Evolutionary conservation across 306 rosid genomes (phyloP), one percentile per base, ranked within the genome.

Genomic region (Begonia loranthoides): DNA sequence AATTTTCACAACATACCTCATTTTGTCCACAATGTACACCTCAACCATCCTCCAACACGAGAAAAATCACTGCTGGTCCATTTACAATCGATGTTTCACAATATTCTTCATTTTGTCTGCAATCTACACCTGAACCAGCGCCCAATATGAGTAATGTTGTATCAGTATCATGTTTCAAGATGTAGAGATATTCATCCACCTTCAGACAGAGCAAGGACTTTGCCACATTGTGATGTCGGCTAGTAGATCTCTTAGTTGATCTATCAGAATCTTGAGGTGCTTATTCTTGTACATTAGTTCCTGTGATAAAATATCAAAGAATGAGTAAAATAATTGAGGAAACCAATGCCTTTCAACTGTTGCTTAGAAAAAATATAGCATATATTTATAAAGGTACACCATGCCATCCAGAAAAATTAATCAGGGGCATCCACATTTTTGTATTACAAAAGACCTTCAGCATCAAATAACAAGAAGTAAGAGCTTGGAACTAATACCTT

Each of bases 201-300:
- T 40, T 83, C 71, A 80, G 52, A 79, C 58, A 3, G 86, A 72
- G 56, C 74, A 76, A 50, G 95, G 95, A 67, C 99, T 90, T 68
- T 86, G 95, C 99, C 99, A 90, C 45, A 87, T 82, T 55, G 94
- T 82, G 70, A 90, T 76, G 75, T 86, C 99, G 14, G 80, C 54
- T 45, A 90, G 61, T 54, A 90, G 92, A 59, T 80, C 80, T 52
- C 94, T 73, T 51, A 82, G 55, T 66, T 86, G 96, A 83, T 83
- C 93, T 52, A 92, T 80, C 55, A 86, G 93, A 70, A 50, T 51
- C 78, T 82, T 92, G 67, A 92, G 54, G 58, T 78, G 73, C 54
- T 68, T 41, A 70, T 92, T 86, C 80, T 86, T 86, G 66, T 63
- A 63, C 19, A 71, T 76, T 69, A 92, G 86, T 77, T 86, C 94